These are phyloP conservation scores for Monilinia laxa DNA, from an alignment of 2,329 filamentous ascomycete genomes.

Conservation along the genomic window DNA sequence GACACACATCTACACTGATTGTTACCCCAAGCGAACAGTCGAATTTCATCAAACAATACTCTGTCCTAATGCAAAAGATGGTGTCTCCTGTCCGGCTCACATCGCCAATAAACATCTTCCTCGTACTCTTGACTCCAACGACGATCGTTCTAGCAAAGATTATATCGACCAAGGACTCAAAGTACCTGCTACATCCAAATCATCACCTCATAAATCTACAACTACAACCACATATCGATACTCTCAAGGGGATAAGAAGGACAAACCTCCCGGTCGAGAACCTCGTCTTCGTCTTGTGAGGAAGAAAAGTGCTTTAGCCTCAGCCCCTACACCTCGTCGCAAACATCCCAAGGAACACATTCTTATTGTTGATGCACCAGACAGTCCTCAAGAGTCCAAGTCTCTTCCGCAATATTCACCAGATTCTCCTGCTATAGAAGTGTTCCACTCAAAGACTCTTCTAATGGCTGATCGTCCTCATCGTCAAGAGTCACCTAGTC, in stretches of 20 bases:
- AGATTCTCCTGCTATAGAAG: slow-evolving; percentile 42
- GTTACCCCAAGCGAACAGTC: slow-evolving; percentile 46
- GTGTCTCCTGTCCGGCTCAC: slow-evolving; percentile 46
- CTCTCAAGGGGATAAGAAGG: slow-evolving; percentile 39
- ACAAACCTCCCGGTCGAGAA: slow-evolving; percentile 33
- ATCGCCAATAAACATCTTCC: slow-evolving; percentile 46
- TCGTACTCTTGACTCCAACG: slow-evolving; percentile 41
- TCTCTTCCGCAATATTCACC: slow-evolving; percentile 47
- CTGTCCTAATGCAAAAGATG: slow-evolving; percentile 43
- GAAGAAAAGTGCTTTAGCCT: slow-evolving; percentile 33
- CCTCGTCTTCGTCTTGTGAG: slow-evolving; percentile 42
- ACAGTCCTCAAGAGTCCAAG: slow-evolving; percentile 45
- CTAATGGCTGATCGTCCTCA: slow-evolving; percentile 37
- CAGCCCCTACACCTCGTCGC: slow-evolving; percentile 30
- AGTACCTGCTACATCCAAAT: slow-evolving; percentile 32
- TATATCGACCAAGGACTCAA: slow-evolving; percentile 21
- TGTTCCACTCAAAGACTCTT: slow-evolving; percentile 31
- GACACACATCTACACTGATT: slow-evolving; percentile 49
- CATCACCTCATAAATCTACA: slow-evolving; percentile 38
- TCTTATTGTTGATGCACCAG: slow-evolving; percentile 48
- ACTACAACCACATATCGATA: slow-evolving; percentile 33
- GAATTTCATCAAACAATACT: slow-evolving; percentile 44
- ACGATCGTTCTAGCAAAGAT: slow-evolving; percentile 39
- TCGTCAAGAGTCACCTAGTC: slow-evolving; percentile 24
- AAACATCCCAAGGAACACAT: slow-evolving; percentile 46